These are phyloP conservation scores for Fomitopsis betulina DNA, from an alignment of 1,284 basidiomycete species.

Conservation along the genomic window DNA sequence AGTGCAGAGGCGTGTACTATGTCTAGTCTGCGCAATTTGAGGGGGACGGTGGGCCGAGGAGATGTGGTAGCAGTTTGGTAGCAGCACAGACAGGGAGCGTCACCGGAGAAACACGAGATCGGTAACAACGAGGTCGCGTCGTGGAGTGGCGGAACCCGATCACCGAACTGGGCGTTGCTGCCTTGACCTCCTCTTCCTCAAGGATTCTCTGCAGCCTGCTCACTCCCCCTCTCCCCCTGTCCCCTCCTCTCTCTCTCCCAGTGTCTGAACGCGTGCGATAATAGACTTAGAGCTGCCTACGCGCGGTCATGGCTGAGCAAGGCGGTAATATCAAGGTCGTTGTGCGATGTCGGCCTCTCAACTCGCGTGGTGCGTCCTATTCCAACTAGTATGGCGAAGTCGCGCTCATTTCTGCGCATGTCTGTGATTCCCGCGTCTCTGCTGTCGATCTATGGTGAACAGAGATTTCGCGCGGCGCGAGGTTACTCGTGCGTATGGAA, in stretches of 20 bases:
- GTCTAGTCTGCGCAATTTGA: neutral
- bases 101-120: conserved; percentile 1
- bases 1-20: too few species aligned
- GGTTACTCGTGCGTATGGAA: conserved; percentile 88
- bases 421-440: neutral
- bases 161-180: conserved; percentile 7
- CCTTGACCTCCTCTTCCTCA: conserved; percentile 6
- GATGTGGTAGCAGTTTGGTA: neutral
- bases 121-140: conserved; percentile 5
- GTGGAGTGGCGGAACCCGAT: conserved; percentile 4
- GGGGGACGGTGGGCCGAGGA: neutral
- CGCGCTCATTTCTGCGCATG: neutral
- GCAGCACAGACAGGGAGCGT: neutral
- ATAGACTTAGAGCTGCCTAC: conserved; percentile 2
- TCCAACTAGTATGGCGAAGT: neutral
- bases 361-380: conserved; percentile 72
- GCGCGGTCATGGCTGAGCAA: conserved; percentile 47
- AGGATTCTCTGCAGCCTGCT: conserved; percentile 5
- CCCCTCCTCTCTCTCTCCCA: neutral
- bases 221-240: neutral
- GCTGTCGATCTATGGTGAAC: conserved; percentile 12
- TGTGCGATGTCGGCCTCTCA: conserved; percentile 93
- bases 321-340: conserved; percentile 95
- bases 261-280: neutral
- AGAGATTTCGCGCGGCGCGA: conserved; percentile 91